phyloP scores from a whole-genome alignment of 768 basidiomycete genomes.

The Naematelia encephala region DNA sequence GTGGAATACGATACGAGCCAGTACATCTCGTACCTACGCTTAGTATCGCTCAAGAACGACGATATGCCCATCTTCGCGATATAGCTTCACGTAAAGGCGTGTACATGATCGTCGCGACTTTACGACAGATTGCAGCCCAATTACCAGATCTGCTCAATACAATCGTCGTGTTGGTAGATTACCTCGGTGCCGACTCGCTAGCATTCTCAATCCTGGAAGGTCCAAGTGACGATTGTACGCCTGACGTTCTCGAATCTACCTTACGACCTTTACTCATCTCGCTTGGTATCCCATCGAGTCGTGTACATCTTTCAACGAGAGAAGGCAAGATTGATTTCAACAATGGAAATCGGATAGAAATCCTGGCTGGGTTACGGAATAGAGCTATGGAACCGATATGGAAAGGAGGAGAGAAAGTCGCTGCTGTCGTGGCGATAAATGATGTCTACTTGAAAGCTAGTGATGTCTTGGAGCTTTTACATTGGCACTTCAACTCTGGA shows the following conservation, averaged over 20 bases:
- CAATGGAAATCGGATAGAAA: slow-evolving; percentile 41
- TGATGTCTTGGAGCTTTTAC: slow-evolving; percentile 45
- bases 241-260: slow-evolving; percentile 27
- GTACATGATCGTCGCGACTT: slow-evolving; percentile 41
- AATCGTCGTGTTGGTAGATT: slow-evolving; percentile 29
- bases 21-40: slow-evolving; percentile 27
- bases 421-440: slow-evolving; percentile 43
- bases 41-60: slow-evolving; percentile 25
- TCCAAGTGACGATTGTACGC: slow-evolving; percentile 43
- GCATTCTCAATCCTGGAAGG: slow-evolving; percentile 47
- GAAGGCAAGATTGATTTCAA: slow-evolving; percentile 40
- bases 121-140: slow-evolving; percentile 41
- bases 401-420: slow-evolving; percentile 26
- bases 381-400: slow-evolving; percentile 43
- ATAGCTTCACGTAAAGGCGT: slow-evolving; percentile 7
- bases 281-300: slow-evolving; percentile 30
- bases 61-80: slow-evolving; percentile 32
- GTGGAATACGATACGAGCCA: slow-evolving; percentile 3
- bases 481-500: slow-evolving; percentile 38
- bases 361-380: slow-evolving; percentile 44
- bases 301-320: slow-evolving; percentile 30
- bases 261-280: slow-evolving; percentile 30
- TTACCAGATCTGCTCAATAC: slow-evolving; percentile 46
- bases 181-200: slow-evolving; percentile 31
- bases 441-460: slow-evolving; percentile 44